phyloP scores from a whole-genome alignment of 2,329 filamentous ascomycete species.

The Ceratocystis eucalypticola region DNA sequence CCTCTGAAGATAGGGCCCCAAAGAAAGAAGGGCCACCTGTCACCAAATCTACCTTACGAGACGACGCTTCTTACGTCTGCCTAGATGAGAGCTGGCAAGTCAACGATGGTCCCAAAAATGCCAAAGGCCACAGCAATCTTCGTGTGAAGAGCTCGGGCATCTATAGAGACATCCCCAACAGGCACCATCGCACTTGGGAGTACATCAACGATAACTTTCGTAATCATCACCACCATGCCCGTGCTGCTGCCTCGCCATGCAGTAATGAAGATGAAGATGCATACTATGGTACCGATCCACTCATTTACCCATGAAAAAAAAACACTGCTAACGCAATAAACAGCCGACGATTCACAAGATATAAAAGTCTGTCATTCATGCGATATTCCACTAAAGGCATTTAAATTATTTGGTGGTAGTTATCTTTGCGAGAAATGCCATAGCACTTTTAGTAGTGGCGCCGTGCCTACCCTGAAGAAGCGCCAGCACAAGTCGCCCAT shows the following conservation, averaged over 20 bases:
- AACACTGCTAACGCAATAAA: background rate
- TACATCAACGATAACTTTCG: background rate
- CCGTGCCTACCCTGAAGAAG: background rate
- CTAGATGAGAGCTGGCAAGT: background rate
- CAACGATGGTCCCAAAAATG: background rate
- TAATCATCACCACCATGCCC: background rate
- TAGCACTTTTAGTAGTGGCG: background rate
- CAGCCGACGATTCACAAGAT: background rate
- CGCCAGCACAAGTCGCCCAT: background rate
- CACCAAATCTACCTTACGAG: too few species aligned
- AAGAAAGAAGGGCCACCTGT: background rate
- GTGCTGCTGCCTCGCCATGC: background rate
- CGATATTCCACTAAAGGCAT: background rate
- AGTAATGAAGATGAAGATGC: background rate
- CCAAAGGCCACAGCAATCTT: background rate
- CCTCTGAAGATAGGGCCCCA: background rate
- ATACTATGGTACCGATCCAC: background rate
- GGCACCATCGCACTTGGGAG: background rate
- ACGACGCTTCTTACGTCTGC: background rate
- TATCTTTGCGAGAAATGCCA: constrained; percentile 1
- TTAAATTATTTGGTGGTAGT: background rate
- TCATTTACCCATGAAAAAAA: background rate
- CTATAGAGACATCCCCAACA: background rate
- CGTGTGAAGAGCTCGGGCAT: background rate
- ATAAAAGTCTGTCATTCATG: background rate